Conservation (phyloP, 2,329 filamentous ascomycete genomes). For the Epichloe typhina region DNA sequence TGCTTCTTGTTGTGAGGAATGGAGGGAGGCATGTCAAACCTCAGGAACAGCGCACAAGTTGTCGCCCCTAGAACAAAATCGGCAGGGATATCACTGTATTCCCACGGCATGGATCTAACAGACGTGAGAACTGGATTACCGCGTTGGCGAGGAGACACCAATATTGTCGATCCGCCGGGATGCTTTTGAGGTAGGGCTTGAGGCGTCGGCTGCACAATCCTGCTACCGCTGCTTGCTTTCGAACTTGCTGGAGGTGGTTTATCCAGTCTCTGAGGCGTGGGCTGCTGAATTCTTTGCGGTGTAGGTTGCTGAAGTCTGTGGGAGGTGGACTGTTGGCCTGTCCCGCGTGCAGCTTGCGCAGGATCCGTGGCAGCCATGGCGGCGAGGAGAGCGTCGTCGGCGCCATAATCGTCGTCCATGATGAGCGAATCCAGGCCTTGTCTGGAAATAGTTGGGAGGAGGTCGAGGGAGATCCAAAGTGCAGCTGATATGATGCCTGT, state of each 20-base stretch:
- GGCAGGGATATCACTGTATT: conserved; percentile 91
- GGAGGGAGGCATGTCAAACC: conserved; percentile 16
- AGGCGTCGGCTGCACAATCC: conserved; percentile 75
- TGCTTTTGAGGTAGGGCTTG: conserved; percentile 60
- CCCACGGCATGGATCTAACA: conserved; percentile 77
- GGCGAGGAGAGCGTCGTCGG: conserved; percentile 41
- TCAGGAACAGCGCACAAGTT: conserved; percentile 84
- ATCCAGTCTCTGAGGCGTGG: conserved; percentile 43
- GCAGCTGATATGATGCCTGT: neutral
- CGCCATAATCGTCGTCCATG: conserved; percentile 44
- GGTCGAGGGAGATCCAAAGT: neutral
- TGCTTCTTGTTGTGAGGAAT: neutral
- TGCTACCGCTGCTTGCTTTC: conserved; percentile 22
- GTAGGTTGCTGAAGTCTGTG: conserved; percentile 27
- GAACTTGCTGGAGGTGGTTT: conserved; percentile 30
- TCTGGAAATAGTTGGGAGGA: no score
- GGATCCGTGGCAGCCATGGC: conserved; percentile 39
- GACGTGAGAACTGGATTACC: conserved; percentile 84
- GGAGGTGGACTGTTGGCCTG: conserved; percentile 26
- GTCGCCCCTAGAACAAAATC: conserved; percentile 83
- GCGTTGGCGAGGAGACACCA: conserved; percentile 85
- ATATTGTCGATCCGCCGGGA: conserved; percentile 62
- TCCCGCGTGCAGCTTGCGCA: conserved; percentile 11
- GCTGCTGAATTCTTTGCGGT: conserved; percentile 31
- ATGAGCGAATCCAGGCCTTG: neutral